Conservation (phyloP, 345 rosid species). For the Salix purpurea region DNA sequence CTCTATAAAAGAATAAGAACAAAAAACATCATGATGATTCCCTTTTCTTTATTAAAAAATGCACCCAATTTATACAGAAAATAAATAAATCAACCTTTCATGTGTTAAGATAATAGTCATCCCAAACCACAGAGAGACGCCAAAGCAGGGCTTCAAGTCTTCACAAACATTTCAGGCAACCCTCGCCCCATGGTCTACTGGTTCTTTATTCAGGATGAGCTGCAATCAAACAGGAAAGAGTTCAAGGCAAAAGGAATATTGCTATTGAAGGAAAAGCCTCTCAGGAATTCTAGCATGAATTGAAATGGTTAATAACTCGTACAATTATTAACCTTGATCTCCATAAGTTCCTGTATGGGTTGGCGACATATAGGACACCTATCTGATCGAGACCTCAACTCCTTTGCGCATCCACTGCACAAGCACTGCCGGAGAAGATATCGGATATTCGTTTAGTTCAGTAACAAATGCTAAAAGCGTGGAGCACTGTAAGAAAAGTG, state of each 20-base stretch:
- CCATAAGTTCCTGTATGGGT: constrained; percentile 28
- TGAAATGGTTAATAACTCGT: not conserved
- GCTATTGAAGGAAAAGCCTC: not conserved
- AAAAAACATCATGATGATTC: not conserved
- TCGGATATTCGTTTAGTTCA: not conserved
- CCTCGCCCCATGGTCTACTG: not conserved
- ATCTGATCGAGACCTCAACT: constrained; percentile 24
- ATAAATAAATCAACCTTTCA: not conserved
- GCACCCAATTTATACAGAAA: not conserved
- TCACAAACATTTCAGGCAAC: not conserved
- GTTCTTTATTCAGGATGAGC: not conserved
- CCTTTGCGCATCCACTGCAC: constrained; percentile 35
- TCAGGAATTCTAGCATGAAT: not conserved
- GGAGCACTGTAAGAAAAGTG: no score
- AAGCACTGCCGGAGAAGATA: constrained; percentile 23
- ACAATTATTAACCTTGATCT: constrained; percentile 32
- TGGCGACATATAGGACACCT: constrained; percentile 38
- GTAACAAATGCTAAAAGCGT: not conserved
- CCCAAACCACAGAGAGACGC: not conserved
- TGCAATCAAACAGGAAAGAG: not conserved
- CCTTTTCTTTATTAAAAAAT: not conserved
- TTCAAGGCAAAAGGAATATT: not conserved
- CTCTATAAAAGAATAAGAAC: not conserved
- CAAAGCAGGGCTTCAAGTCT: not conserved
- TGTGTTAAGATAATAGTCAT: not conserved